phyloP scores from a whole-genome alignment of 2,329 filamentous ascomycete species.

The Herpotrichia juniperi region DNA sequence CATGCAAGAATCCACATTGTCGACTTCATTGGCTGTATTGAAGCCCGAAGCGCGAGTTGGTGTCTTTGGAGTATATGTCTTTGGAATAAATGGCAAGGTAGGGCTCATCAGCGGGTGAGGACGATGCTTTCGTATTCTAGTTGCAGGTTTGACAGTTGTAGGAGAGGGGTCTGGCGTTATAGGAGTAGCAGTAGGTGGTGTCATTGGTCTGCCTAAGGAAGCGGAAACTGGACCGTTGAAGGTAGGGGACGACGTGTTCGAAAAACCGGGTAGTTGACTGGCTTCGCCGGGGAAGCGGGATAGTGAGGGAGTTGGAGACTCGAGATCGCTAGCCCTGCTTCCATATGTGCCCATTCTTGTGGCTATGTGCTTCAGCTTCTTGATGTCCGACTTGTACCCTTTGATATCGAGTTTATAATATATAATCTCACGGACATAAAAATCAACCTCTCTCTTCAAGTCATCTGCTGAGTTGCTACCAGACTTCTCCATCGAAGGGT shows the following conservation, averaged over 20 bases:
- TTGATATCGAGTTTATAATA: constrained; percentile 57
- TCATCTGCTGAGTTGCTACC: constrained; percentile 26
- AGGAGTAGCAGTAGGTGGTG: constrained; percentile 14
- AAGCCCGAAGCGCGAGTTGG: constrained; percentile 13
- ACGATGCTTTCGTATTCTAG: constrained; percentile 6
- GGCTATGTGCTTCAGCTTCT: constrained; percentile 38
- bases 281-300: constrained; percentile 30
- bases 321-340: constrained; percentile 29
- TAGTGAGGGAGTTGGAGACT: constrained; percentile 35
- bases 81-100: constrained; percentile 20
- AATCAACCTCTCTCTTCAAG: constrained; percentile 48
- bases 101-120: constrained; percentile 14
- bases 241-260: constrained; percentile 24
- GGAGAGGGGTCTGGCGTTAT: constrained; percentile 17
- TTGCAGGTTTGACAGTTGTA: constrained; percentile 5
- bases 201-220: constrained; percentile 16
- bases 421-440: constrained; percentile 55
- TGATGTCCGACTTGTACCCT: constrained; percentile 51
- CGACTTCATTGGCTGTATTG: constrained; percentile 21
- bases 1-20: constrained; percentile 26
- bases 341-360: constrained; percentile 29
- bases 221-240: constrained; percentile 17
- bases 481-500: background rate
- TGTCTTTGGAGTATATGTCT: constrained; percentile 20
- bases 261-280: constrained; percentile 24